Evolutionary conservation across 768 basidiomycete species (phyloP).

Genomic region (Leccinum olivaceopallidum): DNA sequence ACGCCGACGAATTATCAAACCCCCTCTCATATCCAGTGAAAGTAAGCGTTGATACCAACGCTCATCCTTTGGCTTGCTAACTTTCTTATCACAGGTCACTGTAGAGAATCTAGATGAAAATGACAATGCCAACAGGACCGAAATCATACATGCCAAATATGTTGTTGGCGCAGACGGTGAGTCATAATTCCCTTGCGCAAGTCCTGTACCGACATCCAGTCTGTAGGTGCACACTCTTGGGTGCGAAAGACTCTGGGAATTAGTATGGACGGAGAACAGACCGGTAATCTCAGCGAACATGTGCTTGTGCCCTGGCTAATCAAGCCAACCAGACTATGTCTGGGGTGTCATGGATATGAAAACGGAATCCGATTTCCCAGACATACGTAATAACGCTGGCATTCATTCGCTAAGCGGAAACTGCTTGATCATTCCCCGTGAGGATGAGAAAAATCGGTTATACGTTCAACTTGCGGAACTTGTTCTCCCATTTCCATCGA

Average conservation of each 20-base stretch:
- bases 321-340: background rate
- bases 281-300: background rate
- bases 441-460: background rate
- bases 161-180: background rate
- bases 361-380: background rate
- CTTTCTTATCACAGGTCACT: background rate
- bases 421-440: background rate
- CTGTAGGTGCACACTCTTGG: background rate
- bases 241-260: background rate
- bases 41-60: background rate
- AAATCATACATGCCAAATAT: background rate
- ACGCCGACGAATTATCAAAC: background rate
- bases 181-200: background rate
- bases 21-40: background rate
- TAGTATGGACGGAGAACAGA: background rate
- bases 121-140: background rate
- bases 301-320: background rate
- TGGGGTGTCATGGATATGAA: slow-evolving; percentile 1
- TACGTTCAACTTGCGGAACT: background rate
- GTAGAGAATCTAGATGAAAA: background rate
- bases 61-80: background rate
- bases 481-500: background rate
- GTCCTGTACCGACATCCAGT: background rate
- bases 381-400: background rate
- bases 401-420: background rate